phyloP scores from a whole-genome alignment of 352 stramenopile species.

The Phytophthora idaei region DNA sequence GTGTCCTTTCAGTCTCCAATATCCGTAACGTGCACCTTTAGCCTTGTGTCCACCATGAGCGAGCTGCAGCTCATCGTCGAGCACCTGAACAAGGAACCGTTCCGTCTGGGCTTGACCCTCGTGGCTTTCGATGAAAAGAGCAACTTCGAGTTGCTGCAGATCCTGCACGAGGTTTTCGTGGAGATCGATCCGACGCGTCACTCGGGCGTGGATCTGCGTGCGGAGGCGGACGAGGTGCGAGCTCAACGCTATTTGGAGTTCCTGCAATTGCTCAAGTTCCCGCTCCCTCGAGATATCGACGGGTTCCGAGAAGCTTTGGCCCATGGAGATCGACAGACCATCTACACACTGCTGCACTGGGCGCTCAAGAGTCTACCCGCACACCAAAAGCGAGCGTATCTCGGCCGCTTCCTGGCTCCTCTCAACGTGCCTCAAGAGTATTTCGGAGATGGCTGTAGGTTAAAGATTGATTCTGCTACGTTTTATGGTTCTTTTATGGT shows the following conservation, averaged over 20 bases:
- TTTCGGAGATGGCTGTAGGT: conserved; percentile 85
- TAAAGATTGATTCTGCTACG: background rate
- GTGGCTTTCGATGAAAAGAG: conserved; percentile 95
- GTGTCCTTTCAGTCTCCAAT: background rate
- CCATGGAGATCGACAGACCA: conserved; percentile 82
- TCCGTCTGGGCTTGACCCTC: conserved; percentile 88
- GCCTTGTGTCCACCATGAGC: conserved; percentile 61
- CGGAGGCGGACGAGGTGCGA: conserved; percentile 78
- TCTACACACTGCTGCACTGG: conserved; percentile 95
- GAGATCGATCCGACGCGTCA: conserved; percentile 86
- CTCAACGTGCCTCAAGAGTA: conserved; percentile 94
- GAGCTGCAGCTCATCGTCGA: conserved; percentile 94
- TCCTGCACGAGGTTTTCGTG: conserved; percentile 93
- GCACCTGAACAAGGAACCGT: conserved; percentile 93
- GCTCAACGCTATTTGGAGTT: conserved; percentile 91
- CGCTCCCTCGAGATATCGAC: conserved; percentile 75
- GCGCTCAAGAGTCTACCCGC: conserved; percentile 84
- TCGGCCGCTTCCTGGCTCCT: conserved; percentile 92
- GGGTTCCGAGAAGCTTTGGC: conserved; percentile 77
- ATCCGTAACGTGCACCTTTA: background rate
- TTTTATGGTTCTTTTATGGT: background rate
- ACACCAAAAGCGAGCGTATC: conserved; percentile 94
- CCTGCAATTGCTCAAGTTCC: conserved; percentile 94
- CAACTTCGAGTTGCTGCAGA: conserved; percentile 93
- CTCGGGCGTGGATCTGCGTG: conserved; percentile 82